These are phyloP conservation scores for Pelargonium myrrhifolium DNA, from an alignment of 441 rosid species.

Conservation along the genomic window DNA sequence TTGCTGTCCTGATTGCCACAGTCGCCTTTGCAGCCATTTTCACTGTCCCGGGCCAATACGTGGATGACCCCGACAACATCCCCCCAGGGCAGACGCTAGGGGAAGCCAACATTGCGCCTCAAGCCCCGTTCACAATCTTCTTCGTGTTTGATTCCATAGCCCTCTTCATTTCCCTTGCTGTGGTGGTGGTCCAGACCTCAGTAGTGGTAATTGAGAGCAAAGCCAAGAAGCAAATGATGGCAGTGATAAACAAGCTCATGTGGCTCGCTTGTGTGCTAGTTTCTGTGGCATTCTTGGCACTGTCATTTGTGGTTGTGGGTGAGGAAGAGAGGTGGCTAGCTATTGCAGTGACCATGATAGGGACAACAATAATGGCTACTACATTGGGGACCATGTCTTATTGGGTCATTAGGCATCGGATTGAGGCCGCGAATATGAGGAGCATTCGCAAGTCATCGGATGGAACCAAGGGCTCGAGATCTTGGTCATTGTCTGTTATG, in stretches of 20 bases:
- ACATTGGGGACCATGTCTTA: constrained; percentile 82
- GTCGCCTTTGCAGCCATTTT: constrained; percentile 93
- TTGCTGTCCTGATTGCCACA: constrained; percentile 81
- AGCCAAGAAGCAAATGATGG: constrained; percentile 93
- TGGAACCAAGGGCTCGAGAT: constrained; percentile 47
- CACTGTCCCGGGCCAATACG: constrained; percentile 80
- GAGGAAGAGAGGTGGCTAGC: constrained; percentile 59
- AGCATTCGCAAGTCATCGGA: constrained; percentile 51
- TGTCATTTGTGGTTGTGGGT: constrained; percentile 74
- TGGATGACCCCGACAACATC: constrained; percentile 36
- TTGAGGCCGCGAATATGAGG: constrained; percentile 64
- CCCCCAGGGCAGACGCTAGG: constrained; percentile 54
- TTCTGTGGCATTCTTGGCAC: constrained; percentile 68
- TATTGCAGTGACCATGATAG: constrained; percentile 59
- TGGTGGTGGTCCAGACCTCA: constrained; percentile 88
- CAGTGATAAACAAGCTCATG: constrained; percentile 79
- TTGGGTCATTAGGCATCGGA: constrained; percentile 74
- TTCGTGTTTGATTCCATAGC: constrained; percentile 75
- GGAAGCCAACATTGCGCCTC: constrained; percentile 57
- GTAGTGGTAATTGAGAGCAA: constrained; percentile 81
- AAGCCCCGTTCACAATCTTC: constrained; percentile 59
- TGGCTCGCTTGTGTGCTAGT: constrained; percentile 82
- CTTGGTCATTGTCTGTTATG: constrained; percentile 43
- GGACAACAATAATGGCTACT: constrained; percentile 67
- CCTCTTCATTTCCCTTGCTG: constrained; percentile 85